Percentiles rank a stretch among this genome's conserved stretches.
These are phyloP conservation scores for Aspergillus costaricaensis DNA, from an alignment of 2,329 filamentous ascomycete species.

Conservation along the genomic window DNA sequence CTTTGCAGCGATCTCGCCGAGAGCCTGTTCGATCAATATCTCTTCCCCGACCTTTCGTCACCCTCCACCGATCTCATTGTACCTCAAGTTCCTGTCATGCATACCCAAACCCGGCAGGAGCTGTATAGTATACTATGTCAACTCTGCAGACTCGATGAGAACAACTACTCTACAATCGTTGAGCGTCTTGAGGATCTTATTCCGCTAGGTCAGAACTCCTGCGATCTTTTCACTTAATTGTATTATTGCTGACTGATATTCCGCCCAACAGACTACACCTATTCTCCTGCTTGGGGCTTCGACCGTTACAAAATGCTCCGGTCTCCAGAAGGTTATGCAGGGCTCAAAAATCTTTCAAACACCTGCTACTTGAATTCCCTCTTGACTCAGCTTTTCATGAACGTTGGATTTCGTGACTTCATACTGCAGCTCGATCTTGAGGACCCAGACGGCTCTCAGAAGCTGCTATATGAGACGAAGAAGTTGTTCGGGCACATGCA, in stretches of 20 bases:
- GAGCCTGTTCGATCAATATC: constrained; percentile 62
- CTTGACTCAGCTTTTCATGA: constrained; percentile 95
- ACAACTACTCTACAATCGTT: constrained; percentile 55
- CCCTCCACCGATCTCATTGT: constrained; percentile 29
- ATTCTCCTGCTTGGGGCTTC: constrained; percentile 62
- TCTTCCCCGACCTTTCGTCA: constrained; percentile 62
- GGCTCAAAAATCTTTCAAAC: constrained; percentile 87
- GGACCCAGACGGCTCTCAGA: constrained; percentile 60
- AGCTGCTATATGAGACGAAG: constrained; percentile 74
- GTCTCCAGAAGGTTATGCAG: constrained; percentile 78
- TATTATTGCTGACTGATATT: constrained; percentile 25
- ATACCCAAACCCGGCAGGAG: constrained; percentile 57
- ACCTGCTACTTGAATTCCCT: constrained; percentile 98
- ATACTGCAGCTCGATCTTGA: constrained; percentile 67
- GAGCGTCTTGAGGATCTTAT: constrained; percentile 54
- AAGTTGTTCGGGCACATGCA: constrained; percentile 84
- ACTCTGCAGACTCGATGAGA: constrained; percentile 55
- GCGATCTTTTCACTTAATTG: constrained; percentile 16
- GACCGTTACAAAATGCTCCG: constrained; percentile 71
- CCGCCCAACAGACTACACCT: constrained; percentile 55
- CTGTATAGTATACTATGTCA: constrained; percentile 63
- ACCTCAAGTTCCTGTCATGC: constrained; percentile 53
- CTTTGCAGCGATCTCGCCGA: constrained; percentile 47
- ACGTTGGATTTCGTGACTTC: constrained; percentile 80
- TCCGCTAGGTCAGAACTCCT: constrained; percentile 48